Evolutionary conservation across 202 grass and related monocot species (phyloP).

Genomic region (Schoenoplectus tabernaemontani): DNA sequence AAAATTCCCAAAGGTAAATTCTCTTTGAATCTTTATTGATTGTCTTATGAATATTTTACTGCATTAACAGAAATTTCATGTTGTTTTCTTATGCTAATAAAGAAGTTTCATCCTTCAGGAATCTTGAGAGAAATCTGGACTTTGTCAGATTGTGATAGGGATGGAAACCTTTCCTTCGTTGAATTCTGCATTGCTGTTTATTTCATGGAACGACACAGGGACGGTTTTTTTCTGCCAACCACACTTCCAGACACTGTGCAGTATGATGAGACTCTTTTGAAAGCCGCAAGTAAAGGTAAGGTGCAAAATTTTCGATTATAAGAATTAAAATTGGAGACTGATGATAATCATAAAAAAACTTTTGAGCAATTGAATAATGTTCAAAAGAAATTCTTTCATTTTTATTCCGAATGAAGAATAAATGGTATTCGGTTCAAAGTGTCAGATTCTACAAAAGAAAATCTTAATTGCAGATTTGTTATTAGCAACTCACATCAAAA

Average conservation of each 20-base stretch:
- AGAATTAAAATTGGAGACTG: not conserved
- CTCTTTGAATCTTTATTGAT: not conserved
- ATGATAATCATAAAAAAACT: not conserved
- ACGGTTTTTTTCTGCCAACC: not conserved
- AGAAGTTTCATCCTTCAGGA: not conserved
- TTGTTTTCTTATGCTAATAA: not conserved
- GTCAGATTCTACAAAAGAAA: not conserved
- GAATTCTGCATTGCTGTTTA: slow-evolving; percentile 31
- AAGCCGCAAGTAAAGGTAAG: not conserved
- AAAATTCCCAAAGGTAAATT: slow-evolving; percentile 22
- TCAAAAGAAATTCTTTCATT: not conserved
- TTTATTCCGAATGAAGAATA: not conserved
- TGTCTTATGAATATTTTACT: not conserved
- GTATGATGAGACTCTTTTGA: slow-evolving; percentile 6
- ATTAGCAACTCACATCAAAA: not conserved
- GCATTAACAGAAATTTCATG: not conserved
- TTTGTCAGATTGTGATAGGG: slow-evolving; percentile 19
- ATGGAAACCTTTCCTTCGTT: slow-evolving; percentile 16
- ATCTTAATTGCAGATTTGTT: not conserved
- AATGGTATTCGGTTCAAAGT: not conserved
- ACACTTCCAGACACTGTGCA: slow-evolving; percentile 15
- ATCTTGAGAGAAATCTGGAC: slow-evolving; percentile 17
- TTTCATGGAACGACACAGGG: slow-evolving; percentile 14
- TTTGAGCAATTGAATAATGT: not conserved
- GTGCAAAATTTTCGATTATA: not conserved